A percentile compares a stretch with the other conserved stretches of the same genome.
phyloP scores from a whole-genome alignment of 495 filamentous ascomycete genomes.

The Annulohypoxylon moriforme region DNA sequence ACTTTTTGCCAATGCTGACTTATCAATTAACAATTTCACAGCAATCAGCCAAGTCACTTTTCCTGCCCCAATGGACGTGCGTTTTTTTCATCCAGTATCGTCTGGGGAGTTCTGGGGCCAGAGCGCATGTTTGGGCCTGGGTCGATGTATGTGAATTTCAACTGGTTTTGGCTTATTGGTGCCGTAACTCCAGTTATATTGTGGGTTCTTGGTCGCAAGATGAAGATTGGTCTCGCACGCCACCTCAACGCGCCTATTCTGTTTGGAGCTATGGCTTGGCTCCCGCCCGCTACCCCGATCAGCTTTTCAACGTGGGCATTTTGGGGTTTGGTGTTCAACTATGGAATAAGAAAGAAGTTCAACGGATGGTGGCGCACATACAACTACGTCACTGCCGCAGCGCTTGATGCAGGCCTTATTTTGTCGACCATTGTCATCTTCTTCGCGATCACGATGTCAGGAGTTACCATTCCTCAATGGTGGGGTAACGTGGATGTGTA shows the following conservation, averaged over 20 bases:
- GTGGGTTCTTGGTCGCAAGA: conserved; percentile 64
- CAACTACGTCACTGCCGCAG: conserved; percentile 75
- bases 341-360: conserved; percentile 60
- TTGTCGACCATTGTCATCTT: conserved; percentile 61
- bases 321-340: conserved; percentile 68
- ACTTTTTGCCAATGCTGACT: background rate
- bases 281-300: conserved; percentile 69
- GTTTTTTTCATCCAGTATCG: conserved; percentile 65
- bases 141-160: conserved; percentile 66
- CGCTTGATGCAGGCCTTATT: conserved; percentile 58
- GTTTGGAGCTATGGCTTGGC: conserved; percentile 67
- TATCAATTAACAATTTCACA: conserved; percentile 18
- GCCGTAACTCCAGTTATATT: conserved; percentile 61
- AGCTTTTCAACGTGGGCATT: conserved; percentile 71
- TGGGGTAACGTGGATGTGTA: conserved; percentile 61
- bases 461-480: conserved; percentile 58
- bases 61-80: conserved; percentile 71
- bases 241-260: conserved; percentile 68
- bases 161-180: conserved; percentile 70
- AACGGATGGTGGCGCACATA: conserved; percentile 69
- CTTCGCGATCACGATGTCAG: conserved; percentile 56
- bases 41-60: conserved; percentile 62
- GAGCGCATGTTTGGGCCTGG: conserved; percentile 67
- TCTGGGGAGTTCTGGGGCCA: conserved; percentile 71
- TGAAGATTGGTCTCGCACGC: conserved; percentile 55